Conservation (phyloP, 441 rosid genomes). For the Pelargonium myrrhifolium region DNA sequence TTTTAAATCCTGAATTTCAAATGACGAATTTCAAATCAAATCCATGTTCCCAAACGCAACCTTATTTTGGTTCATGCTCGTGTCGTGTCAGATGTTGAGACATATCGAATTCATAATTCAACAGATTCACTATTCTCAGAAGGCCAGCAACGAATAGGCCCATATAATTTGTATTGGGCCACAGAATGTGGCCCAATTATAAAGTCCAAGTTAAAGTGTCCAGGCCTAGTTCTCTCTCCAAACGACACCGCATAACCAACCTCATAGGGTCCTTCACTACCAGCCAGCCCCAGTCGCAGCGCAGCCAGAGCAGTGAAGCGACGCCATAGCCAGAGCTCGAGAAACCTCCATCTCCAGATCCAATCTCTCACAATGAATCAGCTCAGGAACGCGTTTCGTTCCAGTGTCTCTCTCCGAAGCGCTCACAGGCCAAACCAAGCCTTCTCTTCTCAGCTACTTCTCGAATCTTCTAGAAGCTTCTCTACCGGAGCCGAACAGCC, state of each 20-base stretch:
- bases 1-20: too few species aligned
- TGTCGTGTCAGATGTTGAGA: too few species aligned
- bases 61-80: too few species aligned
- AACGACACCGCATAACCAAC: neutral
- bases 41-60: too few species aligned
- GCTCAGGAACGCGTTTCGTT: slow-evolving; percentile 35
- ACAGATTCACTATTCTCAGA: too few species aligned
- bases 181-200: too few species aligned
- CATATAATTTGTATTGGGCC: too few species aligned
- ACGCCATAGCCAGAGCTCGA: slow-evolving; percentile 2
- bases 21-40: too few species aligned
- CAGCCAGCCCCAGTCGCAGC: neutral
- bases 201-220: neutral
- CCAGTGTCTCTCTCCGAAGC: slow-evolving; percentile 22
- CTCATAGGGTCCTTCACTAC: neutral
- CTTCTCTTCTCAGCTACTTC: slow-evolving; percentile 21
- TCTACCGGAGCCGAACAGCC: slow-evolving; percentile 46
- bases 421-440: slow-evolving; percentile 18
- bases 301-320: neutral
- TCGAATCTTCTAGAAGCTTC: slow-evolving; percentile 35
- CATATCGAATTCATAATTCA: too few species aligned
- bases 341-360: neutral
- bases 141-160: neutral
- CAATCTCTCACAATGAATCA: slow-evolving; percentile 32
- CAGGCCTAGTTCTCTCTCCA: neutral